Percentiles rank a stretch among this genome's conserved stretches.
Evolutionary conservation across 75 land plant species (phyloP).

Genomic region (Selaginella tamariscina): DNA sequence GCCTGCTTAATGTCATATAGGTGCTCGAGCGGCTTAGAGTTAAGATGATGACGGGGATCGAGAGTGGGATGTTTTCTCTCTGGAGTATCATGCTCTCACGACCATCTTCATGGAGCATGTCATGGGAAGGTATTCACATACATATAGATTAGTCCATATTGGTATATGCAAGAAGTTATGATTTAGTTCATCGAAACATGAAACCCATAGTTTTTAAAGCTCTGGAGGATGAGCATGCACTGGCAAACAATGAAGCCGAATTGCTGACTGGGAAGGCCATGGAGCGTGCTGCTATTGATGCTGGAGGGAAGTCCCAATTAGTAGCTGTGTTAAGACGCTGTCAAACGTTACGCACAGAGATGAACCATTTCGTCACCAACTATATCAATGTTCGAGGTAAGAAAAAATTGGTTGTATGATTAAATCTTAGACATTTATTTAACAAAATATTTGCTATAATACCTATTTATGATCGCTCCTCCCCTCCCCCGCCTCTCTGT

Average conservation of each 20-base stretch:
- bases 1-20: no score
- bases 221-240: conserved; percentile 99
- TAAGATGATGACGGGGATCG: conserved; percentile 95
- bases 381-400: no score
- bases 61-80: conserved; percentile 98
- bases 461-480: conserved; percentile 99
- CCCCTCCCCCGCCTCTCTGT: no score
- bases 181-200: no score
- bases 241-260: conserved; percentile 99
- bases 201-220: no score
- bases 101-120: conserved; percentile 88
- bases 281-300: conserved; percentile 33
- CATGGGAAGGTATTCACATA: conserved; percentile 76
- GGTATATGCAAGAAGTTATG: no score
- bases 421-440: no score
- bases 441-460: no score
- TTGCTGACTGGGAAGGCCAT: conserved; percentile 51
- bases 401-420: no score
- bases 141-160: conserved; percentile 95
- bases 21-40: conserved; percentile 75
- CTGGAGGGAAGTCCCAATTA: conserved; percentile 47
- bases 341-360: conserved; percentile 91
- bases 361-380: conserved; percentile 98
- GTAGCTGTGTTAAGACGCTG: conserved; percentile 59
- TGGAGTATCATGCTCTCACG: conserved; percentile 86